phyloP scores from a whole-genome alignment of 1,284 basidiomycete genomes.

The Sanghuangporus baumii region DNA sequence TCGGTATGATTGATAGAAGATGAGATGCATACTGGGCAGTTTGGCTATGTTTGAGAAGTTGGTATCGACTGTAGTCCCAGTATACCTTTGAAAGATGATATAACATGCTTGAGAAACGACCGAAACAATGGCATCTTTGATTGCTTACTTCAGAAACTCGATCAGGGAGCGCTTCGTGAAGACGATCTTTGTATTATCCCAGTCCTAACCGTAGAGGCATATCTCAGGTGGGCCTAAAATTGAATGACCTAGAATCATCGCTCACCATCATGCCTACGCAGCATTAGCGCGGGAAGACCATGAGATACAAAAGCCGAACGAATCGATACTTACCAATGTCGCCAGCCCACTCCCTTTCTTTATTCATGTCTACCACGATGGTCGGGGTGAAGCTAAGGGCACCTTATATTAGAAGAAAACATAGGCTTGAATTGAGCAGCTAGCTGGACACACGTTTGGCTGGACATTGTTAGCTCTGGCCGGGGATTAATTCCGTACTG shows the following conservation, averaged over 20 bases:
- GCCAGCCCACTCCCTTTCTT: constrained; percentile 64
- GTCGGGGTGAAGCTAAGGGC: constrained; percentile 51
- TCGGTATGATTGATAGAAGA: neutral
- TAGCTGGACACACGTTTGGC: neutral
- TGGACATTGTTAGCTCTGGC: neutral
- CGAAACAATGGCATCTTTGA: neutral
- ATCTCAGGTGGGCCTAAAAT: neutral
- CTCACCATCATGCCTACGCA: constrained; percentile 48
- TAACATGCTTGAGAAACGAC: constrained; percentile 5
- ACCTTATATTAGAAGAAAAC: neutral
- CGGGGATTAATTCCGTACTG: neutral
- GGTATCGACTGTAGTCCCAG: constrained; percentile 65
- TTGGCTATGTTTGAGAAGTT: constrained; percentile 66
- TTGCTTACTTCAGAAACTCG: constrained; percentile 66
- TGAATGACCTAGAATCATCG: neutral
- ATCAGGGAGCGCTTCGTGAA: constrained; percentile 68
- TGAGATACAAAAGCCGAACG: neutral
- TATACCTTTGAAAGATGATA: constrained; percentile 38
- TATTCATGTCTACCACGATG: constrained; percentile 47
- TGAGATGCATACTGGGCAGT: constrained; percentile 48
- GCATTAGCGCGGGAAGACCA: neutral
- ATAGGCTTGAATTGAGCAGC: neutral
- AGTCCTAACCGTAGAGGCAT: constrained; percentile 35
- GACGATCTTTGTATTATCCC: constrained; percentile 65
- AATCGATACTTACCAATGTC: constrained; percentile 44